Conservation (phyloP, 192 early-diverging fungal species). For the Rhizophagus clarus region DNA sequence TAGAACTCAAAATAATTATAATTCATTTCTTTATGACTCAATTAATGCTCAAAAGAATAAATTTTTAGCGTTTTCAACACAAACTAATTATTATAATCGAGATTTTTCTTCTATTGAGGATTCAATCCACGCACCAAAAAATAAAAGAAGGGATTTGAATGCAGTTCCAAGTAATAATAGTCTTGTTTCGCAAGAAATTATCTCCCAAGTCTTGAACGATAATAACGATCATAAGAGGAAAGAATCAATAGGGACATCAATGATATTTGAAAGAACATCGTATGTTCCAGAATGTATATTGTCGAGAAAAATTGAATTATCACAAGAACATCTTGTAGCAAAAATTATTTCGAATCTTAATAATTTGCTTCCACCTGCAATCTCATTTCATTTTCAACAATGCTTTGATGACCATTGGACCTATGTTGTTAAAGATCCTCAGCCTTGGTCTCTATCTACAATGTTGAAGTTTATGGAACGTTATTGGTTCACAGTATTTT, state of each 20-base stretch:
- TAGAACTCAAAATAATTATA: no score
- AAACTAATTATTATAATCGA: background rate
- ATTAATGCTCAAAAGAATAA: background rate
- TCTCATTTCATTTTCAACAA: slow-evolving; percentile 11
- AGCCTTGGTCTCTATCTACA: slow-evolving; percentile 15
- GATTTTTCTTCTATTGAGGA: background rate
- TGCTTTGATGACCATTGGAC: slow-evolving; percentile 22
- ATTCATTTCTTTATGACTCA: no score
- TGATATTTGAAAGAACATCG: background rate
- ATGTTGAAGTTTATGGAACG: background rate
- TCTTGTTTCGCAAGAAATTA: background rate
- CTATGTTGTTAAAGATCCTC: background rate
- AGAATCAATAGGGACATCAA: background rate
- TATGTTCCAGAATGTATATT: slow-evolving; percentile 1
- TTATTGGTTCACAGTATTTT: background rate
- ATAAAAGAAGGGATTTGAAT: background rate
- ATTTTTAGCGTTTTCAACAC: background rate
- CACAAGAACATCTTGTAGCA: background rate
- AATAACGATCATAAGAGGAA: background rate
- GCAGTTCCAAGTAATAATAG: no score
- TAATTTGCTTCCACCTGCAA: slow-evolving; percentile 5
- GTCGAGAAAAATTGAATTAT: background rate
- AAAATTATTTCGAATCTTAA: slow-evolving; percentile 4
- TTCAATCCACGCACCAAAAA: slow-evolving; percentile 14
- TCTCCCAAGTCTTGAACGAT: background rate